phyloP scores from a whole-genome alignment of 768 basidiomycete genomes.

The Lyophyllum atratum region DNA sequence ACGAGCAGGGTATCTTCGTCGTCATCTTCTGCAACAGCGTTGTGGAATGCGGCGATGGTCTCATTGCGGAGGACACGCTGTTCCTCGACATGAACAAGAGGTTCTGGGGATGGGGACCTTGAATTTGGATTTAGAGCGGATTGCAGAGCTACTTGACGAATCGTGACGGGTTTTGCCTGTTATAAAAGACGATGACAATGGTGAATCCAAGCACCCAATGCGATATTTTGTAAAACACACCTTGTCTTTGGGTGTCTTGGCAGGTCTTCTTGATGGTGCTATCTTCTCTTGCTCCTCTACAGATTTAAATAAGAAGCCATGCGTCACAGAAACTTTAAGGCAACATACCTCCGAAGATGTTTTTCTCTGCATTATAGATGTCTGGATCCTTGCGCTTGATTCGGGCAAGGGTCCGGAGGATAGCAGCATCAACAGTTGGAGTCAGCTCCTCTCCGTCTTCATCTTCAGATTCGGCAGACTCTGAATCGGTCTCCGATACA shows the following conservation, averaged over 20 bases:
- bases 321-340: neutral
- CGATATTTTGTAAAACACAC: conserved; percentile 30
- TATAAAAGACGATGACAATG: neutral
- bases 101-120: conserved; percentile 59
- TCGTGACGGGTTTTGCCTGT: conserved; percentile 71
- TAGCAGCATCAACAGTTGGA: conserved; percentile 90
- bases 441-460: conserved; percentile 95
- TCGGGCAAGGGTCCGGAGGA: conserved; percentile 84
- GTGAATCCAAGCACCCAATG: neutral
- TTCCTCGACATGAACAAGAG: conserved; percentile 68
- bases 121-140: conserved; percentile 56
- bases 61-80: conserved; percentile 75
- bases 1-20: conserved; percentile 59
- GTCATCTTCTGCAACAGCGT: conserved; percentile 34
- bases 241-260: conserved; percentile 46
- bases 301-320: neutral
- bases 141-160: conserved; percentile 73
- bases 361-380: conserved; percentile 73
- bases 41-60: conserved; percentile 83
- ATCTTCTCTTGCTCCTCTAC: conserved; percentile 70
- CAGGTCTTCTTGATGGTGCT: conserved; percentile 28
- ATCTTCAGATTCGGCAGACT: conserved; percentile 84
- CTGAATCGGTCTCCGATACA: conserved; percentile 60
- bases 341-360: conserved; percentile 77
- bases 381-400: conserved; percentile 82